Evolutionary conservation across 345 rosid species (phyloP).

Genomic region (Diplotaxis tenuifolia): DNA sequence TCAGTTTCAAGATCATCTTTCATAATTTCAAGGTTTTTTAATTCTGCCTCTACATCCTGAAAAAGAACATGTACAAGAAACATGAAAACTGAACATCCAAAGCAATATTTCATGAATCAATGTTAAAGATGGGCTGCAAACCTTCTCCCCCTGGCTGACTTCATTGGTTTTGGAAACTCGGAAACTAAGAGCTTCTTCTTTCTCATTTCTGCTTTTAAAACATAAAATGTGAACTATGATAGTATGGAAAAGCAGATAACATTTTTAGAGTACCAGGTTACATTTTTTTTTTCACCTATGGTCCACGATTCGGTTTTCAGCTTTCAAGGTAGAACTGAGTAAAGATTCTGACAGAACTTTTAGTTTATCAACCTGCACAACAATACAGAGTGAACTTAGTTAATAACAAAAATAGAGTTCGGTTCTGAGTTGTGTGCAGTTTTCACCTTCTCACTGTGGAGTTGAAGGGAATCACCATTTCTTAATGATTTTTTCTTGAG

Average conservation of each 20-base stretch:
- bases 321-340: constrained; percentile 63
- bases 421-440: constrained; percentile 2
- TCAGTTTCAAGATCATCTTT: constrained; percentile 78
- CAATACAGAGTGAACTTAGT: constrained; percentile 2
- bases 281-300: constrained; percentile 56
- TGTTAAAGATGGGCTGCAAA: constrained; percentile 28
- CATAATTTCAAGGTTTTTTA: constrained; percentile 59
- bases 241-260: background rate
- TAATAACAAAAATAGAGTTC: background rate
- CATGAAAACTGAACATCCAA: background rate
- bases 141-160: constrained; percentile 81
- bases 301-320: constrained; percentile 73
- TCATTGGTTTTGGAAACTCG: constrained; percentile 71
- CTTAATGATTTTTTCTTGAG: constrained; percentile 63
- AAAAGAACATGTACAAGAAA: background rate
- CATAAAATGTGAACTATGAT: background rate
- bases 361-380: constrained; percentile 74
- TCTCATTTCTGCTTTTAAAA: constrained; percentile 54
- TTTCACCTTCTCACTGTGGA: constrained; percentile 64
- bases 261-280: background rate
- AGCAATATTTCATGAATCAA: background rate
- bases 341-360: constrained; percentile 84
- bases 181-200: constrained; percentile 82
- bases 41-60: constrained; percentile 64
- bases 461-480: constrained; percentile 60